These are phyloP conservation scores for Cladosporium sp. DNA, from an alignment of 2,329 filamentous ascomycete species.

Conservation along the genomic window DNA sequence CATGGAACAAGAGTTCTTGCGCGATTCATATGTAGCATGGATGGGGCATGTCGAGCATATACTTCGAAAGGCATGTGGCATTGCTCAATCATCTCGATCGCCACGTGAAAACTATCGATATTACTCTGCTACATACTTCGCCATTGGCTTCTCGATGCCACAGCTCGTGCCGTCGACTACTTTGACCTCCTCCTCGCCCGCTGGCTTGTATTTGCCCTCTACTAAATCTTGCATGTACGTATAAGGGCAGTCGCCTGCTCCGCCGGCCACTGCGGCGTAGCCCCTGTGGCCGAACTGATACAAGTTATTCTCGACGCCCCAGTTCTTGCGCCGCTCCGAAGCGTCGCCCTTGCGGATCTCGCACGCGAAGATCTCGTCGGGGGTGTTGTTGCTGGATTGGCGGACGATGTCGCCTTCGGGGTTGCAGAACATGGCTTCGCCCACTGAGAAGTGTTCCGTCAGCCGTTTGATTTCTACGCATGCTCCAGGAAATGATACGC, in stretches of 20 bases:
- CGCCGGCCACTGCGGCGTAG: conserved; percentile 31
- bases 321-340: conserved; percentile 26
- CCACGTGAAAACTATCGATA: neutral
- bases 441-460: conserved; percentile 22
- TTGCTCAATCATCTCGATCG: neutral
- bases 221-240: conserved; percentile 33
- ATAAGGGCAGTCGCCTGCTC: conserved; percentile 34
- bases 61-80: neutral
- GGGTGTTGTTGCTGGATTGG: conserved; percentile 25
- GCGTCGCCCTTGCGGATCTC: conserved; percentile 33
- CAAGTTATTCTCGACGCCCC: conserved; percentile 35
- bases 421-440: conserved; percentile 32
- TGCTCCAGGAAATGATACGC: neutral
- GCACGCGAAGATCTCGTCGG: conserved; percentile 34
- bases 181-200: conserved; percentile 30
- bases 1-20: neutral
- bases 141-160: conserved; percentile 28
- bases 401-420: conserved; percentile 31
- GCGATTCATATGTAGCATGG: too few relatives aligned
- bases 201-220: conserved; percentile 28
- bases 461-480: neutral
- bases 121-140: conserved; percentile 25
- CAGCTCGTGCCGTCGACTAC: conserved; percentile 31
- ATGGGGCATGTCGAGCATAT: neutral
- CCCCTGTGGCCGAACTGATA: conserved; percentile 34